Percentiles rank a stretch among this genome's conserved stretches.
These are phyloP conservation scores for Saraca asoca DNA, from an alignment of 331 rosid genomes.

Conservation along the genomic window DNA sequence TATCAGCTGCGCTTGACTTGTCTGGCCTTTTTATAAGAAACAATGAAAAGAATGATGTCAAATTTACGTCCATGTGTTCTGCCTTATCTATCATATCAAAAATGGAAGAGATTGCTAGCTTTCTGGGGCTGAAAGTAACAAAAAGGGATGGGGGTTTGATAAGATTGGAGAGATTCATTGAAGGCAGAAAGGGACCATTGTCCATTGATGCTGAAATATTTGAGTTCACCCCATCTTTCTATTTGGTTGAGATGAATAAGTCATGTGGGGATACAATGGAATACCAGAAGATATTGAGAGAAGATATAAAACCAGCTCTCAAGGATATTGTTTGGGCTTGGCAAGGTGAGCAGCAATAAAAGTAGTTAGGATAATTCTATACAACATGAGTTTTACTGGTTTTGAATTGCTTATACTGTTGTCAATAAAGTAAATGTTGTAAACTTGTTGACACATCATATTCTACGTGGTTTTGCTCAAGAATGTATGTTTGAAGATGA, in stretches of 20 bases:
- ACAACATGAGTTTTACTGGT: not conserved
- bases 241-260: constrained; percentile 66
- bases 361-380: constrained; percentile 14
- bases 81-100: constrained; percentile 48
- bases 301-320: constrained; percentile 58
- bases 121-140: constrained; percentile 41
- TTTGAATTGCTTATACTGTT: no score
- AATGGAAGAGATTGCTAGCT: constrained; percentile 45
- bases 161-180: constrained; percentile 49
- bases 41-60: constrained; percentile 34
- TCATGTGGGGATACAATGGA: constrained; percentile 55
- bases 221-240: constrained; percentile 53
- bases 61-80: constrained; percentile 52
- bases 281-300: constrained; percentile 51
- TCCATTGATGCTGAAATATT: constrained; percentile 57
- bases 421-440: no score
- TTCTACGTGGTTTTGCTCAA: no score
- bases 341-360: constrained; percentile 50
- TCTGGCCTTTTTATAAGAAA: constrained; percentile 48
- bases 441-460: no score
- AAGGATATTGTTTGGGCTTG: constrained; percentile 59
- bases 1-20: constrained; percentile 57
- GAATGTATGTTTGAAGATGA: no score
- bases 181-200: constrained; percentile 39
- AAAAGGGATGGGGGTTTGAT: constrained; percentile 57